Percentiles rank a stretch among this genome's conserved stretches.
Evolutionary conservation across 2,329 filamentous ascomycete genomes (phyloP).

Genomic region (Conoideocrella luteorostrata): DNA sequence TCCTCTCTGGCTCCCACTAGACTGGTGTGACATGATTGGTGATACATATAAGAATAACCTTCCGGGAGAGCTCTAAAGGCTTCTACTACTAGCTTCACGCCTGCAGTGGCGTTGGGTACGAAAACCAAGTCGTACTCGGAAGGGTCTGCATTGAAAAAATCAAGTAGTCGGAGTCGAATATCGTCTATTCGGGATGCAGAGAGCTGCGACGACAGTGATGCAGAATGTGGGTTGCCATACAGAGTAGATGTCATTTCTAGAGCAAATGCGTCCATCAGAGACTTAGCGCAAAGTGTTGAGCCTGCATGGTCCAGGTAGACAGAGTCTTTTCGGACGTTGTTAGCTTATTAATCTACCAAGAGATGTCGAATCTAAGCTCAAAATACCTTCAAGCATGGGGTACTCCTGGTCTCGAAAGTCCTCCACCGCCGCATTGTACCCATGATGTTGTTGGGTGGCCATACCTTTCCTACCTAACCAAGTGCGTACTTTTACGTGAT

Average conservation of each 20-base stretch:
- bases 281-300: constrained; percentile 78
- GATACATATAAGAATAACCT: constrained; percentile 81
- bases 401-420: constrained; percentile 54
- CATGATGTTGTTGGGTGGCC: background rate
- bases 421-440: constrained; percentile 56
- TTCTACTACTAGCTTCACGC: constrained; percentile 80
- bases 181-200: constrained; percentile 71
- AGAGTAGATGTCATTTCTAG: constrained; percentile 71
- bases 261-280: constrained; percentile 72
- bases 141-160: constrained; percentile 76
- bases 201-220: constrained; percentile 71
- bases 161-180: constrained; percentile 61
- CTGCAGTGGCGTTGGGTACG: constrained; percentile 86
- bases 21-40: constrained; percentile 80
- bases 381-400: constrained; percentile 62
- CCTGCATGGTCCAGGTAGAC: constrained; percentile 92
- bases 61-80: constrained; percentile 59
- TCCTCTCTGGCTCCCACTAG: constrained; percentile 74
- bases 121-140: constrained; percentile 83
- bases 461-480: background rate
- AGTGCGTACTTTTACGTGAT: too few species aligned
- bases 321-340: constrained; percentile 44
- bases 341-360: background rate
- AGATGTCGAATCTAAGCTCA: too few species aligned
- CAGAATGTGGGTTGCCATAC: constrained; percentile 89